Evolutionary conservation across 78 protist species (phyloP), one percentile per base, ranked within the genome.

Genomic region (Speleostelium caveatum): DNA sequence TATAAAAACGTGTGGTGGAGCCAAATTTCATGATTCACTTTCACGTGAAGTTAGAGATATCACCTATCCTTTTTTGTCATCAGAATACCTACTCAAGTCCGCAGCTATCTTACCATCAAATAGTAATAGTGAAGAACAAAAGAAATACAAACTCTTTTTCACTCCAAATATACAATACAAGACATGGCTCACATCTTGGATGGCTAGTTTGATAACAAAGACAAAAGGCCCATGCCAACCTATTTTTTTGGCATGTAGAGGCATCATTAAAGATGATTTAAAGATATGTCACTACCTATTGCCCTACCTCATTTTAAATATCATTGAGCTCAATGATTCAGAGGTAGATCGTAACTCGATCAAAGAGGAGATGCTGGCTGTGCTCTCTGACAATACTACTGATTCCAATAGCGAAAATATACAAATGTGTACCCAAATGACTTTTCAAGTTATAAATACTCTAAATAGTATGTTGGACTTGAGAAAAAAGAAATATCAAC

Each of bases 341-440:
- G 62, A 42, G 36, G 51, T 39, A 16, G 86, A 91, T 85, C n/a
- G 69, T 8, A 14, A 12, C 5, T 51, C 42, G 8, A 79, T 91
- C 22, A 41, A 41, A 24, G 14, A 63, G 3, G 95, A 91, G 71
- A 59, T 91, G 7, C 22, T 91, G 41, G 80, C 38, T 22, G 94
- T 89, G 2, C 35, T 89, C 14, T n/a, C n/a, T n/a, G 68, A 89
- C 2, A 74, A 62, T 49, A 73, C 75, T 45, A 89, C 76, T 8
- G 87, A 77, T 21, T 56, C 38, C 12, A 26, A 24, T 19, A 51
- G 56, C 17, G 94, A 75, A 26, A 89, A 89, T 68, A 87, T 72
- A 17, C 93, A 74, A 73, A 73, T 88, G 72, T 66, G 94, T 62
- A 88, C 86, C 8, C 94, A 88, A 55, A 74, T 80, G 6, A 62